Evolutionary conservation across 2,329 filamentous ascomycete genomes (phyloP).

Genomic region (Fusarium musae): DNA sequence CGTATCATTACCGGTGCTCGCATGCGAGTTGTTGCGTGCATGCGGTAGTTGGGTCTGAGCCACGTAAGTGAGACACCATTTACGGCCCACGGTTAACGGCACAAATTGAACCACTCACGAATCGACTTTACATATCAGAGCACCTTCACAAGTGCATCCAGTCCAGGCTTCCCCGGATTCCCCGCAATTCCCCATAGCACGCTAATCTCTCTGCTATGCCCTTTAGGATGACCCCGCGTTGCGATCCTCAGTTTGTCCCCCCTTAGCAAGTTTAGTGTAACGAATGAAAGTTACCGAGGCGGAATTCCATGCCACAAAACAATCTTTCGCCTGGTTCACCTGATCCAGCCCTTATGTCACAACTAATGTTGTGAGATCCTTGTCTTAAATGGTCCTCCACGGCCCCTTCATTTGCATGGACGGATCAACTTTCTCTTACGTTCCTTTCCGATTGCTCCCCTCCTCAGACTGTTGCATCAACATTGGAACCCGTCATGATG

Average conservation of each 20-base stretch:
- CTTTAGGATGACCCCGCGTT: not conserved
- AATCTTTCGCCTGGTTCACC: not conserved
- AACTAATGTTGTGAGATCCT: not conserved
- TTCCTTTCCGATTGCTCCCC: not conserved
- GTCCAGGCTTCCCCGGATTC: not conserved
- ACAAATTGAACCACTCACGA: not conserved
- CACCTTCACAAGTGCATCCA: not conserved
- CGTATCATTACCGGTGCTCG: not conserved
- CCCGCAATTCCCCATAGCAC: not conserved
- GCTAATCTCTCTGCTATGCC: not conserved
- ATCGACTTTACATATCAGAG: not conserved
- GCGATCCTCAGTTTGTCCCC: not conserved
- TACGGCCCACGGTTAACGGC: not conserved
- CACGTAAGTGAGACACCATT: not conserved
- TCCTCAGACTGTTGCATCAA: not conserved
- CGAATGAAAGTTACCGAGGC: constrained; percentile 2
- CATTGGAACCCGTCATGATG: not conserved
- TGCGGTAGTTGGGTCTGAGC: not conserved
- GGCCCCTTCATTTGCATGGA: not conserved
- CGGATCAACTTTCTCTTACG: not conserved
- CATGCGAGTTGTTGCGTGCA: not conserved
- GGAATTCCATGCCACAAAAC: not conserved
- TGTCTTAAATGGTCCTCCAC: not conserved
- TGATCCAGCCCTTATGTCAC: not conserved
- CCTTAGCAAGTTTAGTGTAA: not conserved